Evolutionary conservation across 768 basidiomycete genomes (phyloP), one percentile per base, ranked within the genome.

Genomic region (Boletus rufocinnamomeus): DNA sequence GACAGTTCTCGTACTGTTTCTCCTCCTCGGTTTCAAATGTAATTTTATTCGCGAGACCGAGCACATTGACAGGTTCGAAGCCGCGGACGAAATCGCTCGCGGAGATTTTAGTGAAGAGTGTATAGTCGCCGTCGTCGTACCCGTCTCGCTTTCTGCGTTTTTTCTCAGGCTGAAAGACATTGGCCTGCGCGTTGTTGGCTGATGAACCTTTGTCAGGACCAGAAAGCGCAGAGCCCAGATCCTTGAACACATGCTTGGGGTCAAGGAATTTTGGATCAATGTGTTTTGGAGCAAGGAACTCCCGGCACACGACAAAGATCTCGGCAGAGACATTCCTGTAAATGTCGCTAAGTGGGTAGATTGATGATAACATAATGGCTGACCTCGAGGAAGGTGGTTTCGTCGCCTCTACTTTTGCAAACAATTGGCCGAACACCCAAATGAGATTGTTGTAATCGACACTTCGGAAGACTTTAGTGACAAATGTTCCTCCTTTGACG

Each of bases 181-280:
- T 98, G 2, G 89, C 86, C 69, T 90, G 85, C 3, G 81, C 84
- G 60, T 93, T 89, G 64, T 85, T 84, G 6, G 82, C 77, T 2
- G 84, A 80, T 6, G 80, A 76, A 2, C 81, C 82, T 57, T 84
- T 82, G 55, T 84, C 83, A 3, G 74, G 73, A 8, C 75, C 78
- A 27, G 74, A 69, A 27, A 78, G 64, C 6, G 78, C 66, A 0
- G 84, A 77, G 17, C 85, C 77, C 23, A 92, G 78, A 51, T 98
- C 96, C 73, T 97, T 95, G 83, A 99, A 99, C 62, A 99, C 97
- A 69, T 98, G 93, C 70, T 87, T 93, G 4, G 96, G 93, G 72
- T 98, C 95, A 61, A 99, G 86, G 76, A 99, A 97, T 75, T 96
- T 97, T 16, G 96, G 95, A 69, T 99, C 97, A 66, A 99, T 96